These are phyloP conservation scores for Cyclotella choctawhatcheeana DNA, from an alignment of 108 stramenopile genomes.

Conservation along the genomic window DNA sequence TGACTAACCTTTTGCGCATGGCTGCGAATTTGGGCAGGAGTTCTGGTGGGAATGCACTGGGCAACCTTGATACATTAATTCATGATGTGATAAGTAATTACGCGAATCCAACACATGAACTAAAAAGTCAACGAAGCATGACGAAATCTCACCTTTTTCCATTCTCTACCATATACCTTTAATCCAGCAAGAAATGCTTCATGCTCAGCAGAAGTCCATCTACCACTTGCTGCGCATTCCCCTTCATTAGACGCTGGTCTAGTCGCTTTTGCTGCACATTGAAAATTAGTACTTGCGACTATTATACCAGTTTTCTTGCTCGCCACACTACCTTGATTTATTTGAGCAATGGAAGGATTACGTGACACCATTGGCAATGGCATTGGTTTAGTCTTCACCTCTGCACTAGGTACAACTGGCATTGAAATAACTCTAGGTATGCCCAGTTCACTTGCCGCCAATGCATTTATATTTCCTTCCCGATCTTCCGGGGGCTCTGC, in stretches of 20 bases:
- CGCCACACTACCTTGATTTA: neutral
- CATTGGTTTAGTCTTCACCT: neutral
- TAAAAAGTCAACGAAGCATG: no score
- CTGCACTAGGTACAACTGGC: neutral
- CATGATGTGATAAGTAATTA: no score
- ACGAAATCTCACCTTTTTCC: conserved; percentile 76
- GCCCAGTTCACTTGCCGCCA: neutral
- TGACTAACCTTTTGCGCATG: conserved; percentile 99
- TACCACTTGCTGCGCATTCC: conserved; percentile 49
- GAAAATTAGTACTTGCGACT: neutral
- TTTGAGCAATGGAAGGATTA: neutral
- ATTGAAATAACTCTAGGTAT: conserved; percentile 12
- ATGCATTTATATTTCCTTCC: neutral
- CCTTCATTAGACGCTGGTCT: neutral
- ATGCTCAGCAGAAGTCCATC: conserved; percentile 95
- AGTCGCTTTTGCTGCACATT: neutral
- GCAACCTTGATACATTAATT: conserved; percentile 54
- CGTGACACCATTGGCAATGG: conserved; percentile 3
- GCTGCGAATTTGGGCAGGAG: conserved; percentile 95
- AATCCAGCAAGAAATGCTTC: conserved; percentile 89
- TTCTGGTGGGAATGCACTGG: conserved; percentile 86
- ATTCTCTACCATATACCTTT: conserved; percentile 87
- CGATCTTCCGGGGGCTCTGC: neutral
- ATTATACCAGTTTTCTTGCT: neutral
- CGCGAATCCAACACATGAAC: no score